Evolutionary conservation across 805 yeast genomes (phyloP), one percentile per base, ranked within the genome.

Genomic region (Ogataea corticis): DNA sequence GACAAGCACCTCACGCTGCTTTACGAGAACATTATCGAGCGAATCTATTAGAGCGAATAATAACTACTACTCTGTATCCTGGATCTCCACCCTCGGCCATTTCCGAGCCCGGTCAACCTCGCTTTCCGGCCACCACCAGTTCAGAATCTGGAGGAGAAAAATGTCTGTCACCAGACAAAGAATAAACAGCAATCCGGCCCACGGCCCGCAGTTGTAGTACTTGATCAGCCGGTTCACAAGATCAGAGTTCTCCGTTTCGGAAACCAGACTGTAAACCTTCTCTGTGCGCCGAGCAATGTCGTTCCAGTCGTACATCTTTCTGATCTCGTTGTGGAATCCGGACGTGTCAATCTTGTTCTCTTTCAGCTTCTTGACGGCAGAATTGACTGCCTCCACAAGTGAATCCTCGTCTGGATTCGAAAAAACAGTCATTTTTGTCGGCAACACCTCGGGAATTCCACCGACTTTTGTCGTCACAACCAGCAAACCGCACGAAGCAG

Each of bases 401-500:
- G 94, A 82, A 46, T 87, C 87, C 41, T 87, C 97, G 3, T 92
- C 87, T 0, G 97, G 96, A 13, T 82, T 76, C 0, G 98, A 91
- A 65, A 87, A 94, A 1, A 85, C 85, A 1, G 96, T 90, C 98
- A 94, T 94, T 57, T 90, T 87, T 18, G 76, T 75, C 0, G 99
- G 99, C 31, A 94, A 67, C 3, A 94, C 98, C 61, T 94, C 99
- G 0, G 97, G 97, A 32, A 94, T 91, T 4, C 99, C 99, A 11
- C 99, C 99, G 0, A 94, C 99, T 46, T 82, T 81, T 0, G 99
- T 94, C 0, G 97, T 90, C 0, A 94, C 99, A 2, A 94, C 96
- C 15, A 87, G 73, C 30, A 94, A 65, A 0, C 97, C 97, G 70
- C 98, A 94, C 1, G 96, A 85, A 0, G 97, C 99, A 0, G 99